These are phyloP conservation scores for Pleodorina starrii DNA, from an alignment of 139 green algal species.

Conservation along the genomic window DNA sequence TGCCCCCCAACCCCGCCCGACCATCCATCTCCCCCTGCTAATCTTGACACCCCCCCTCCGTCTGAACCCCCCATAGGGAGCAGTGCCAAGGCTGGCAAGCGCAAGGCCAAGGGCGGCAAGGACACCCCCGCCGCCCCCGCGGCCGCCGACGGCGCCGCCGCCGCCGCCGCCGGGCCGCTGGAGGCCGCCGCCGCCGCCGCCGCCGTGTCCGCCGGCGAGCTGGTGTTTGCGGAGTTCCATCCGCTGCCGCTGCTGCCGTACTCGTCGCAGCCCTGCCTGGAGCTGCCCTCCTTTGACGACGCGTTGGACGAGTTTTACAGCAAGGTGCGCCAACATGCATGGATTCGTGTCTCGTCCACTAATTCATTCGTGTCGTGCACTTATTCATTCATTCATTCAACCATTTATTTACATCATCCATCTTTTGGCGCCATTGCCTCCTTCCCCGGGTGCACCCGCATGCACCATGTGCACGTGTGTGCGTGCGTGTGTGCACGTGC, in stretches of 20 bases:
- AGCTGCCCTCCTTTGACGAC: slow-evolving; percentile 89
- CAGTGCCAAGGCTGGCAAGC: slow-evolving; percentile 28
- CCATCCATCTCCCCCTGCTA: no score
- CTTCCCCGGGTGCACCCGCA: no score
- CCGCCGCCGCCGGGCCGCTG: neutral
- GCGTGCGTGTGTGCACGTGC: no score
- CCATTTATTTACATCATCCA: no score
- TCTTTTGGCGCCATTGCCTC: no score
- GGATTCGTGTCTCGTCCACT: no score
- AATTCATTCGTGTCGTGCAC: no score
- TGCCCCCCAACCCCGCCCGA: no score
- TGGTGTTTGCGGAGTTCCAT: slow-evolving; percentile 87
- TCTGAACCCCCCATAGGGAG: slow-evolving; percentile 17
- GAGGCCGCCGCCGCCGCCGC: neutral
- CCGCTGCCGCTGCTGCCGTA: slow-evolving; percentile 84
- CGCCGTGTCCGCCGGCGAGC: slow-evolving; percentile 10
- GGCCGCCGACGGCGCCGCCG: neutral
- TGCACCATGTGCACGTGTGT: no score
- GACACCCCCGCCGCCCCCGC: neutral
- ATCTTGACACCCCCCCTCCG: no score
- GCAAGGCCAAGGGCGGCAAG: slow-evolving; percentile 8
- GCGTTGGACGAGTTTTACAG: slow-evolving; percentile 94
- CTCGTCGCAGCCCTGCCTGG: slow-evolving; percentile 43
- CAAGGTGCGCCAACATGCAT: no score
- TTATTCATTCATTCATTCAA: no score